Evolutionary conservation across 2,329 filamentous ascomycete genomes (phyloP), one percentile per base, ranked within the genome.

Genomic region (Phoma sp.): DNA sequence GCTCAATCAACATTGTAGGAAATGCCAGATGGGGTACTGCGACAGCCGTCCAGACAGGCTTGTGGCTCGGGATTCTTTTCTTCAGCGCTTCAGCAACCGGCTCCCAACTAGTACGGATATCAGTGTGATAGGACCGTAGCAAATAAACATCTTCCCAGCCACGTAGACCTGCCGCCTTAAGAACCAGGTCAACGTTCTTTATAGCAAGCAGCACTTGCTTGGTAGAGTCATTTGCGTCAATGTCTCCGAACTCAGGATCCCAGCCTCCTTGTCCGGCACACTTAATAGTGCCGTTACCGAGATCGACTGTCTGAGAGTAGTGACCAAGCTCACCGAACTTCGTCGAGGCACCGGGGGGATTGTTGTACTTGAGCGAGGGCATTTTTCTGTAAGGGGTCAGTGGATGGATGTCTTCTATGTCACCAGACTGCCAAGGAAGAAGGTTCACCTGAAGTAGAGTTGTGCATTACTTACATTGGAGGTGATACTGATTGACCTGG

Each of bases 101-200:
- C 23, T 25, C 29, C 2, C 6, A 50, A 6, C 30, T 25, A 7
- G 30, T 23, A 7, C 25, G 14, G 11, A 50, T 50, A 12, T 50
- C 38, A 5, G 18, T 17, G 10, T 50, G 38, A 20, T 50, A 50
- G 7, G 29, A 29, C 6, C 38, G 21, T 2, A 50, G 17, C 23
- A 50, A 7, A n/a, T 50, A 50, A 4, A 50, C 38, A 26, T 50
- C 47, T 12, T 50, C 47, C 47, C 38, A 50, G 2, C 47, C 47
- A 5, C 38, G 47, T 12, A 42, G 26, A n/a, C 47, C 47, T n/a
- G 38, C 30, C 3, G 29, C 30, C 7, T 36, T 17, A 0, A 50
- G 38, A 3, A 42, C 17, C 10, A 28, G 20, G 32, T 50, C 47
- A 18, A 50, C 38, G 17, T 50, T 50, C n/a, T 42, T 21, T 14